Base-by-base conservation (phyloP, 129 eudicot species). In the Arctium lappa region DNA sequence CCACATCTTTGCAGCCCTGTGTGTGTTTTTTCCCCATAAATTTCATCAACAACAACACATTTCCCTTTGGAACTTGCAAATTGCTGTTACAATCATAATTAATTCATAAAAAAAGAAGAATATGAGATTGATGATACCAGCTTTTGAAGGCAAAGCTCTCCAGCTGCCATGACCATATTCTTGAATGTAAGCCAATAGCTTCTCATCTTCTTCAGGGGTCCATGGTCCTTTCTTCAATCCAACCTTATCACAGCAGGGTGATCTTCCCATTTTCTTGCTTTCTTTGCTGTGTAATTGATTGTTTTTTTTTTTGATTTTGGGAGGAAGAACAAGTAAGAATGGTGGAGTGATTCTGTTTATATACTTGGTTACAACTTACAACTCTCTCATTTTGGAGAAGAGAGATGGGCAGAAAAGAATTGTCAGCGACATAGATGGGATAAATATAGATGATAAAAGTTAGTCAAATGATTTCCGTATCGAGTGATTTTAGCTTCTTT, bases 181-280 rank as follows among this genome's bases (percentile, higher is more conserved):
- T 82, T 94, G 91, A 48, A 94, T 90, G 74, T 90, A 88, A 84
- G 93, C 98, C 53, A 94, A 78, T 44, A 94, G 97, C 78, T 91
- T 94, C 75, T 94, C 89, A 87, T 94, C 98, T 90, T 94, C 98
- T 84, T 94, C 98, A 50, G 98, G 94, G 32, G 97, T 94, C 98
- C 98, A 94, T 36, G 98, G 98, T 22, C 98, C 98, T 85, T 94
- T 94, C 90, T 94, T 94, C 74, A 94, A 63, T 16, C 98, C 98
- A 36, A 89, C 83, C 81, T 94, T 94, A 65, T 94, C 97, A 42
- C 95, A 92, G 27, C 98, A 92, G 0, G 95, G 93, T 38, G 95
- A 90, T 82, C 98, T 86, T n/a, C 95, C 98, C 98, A 94, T 94
- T 83, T 56, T 15, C 16, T 71, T 38, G 34, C 16, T 48, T 50